Evolutionary conservation across 495 filamentous ascomycete genomes (phyloP).

Genomic region (Rhypophila decipiens): DNA sequence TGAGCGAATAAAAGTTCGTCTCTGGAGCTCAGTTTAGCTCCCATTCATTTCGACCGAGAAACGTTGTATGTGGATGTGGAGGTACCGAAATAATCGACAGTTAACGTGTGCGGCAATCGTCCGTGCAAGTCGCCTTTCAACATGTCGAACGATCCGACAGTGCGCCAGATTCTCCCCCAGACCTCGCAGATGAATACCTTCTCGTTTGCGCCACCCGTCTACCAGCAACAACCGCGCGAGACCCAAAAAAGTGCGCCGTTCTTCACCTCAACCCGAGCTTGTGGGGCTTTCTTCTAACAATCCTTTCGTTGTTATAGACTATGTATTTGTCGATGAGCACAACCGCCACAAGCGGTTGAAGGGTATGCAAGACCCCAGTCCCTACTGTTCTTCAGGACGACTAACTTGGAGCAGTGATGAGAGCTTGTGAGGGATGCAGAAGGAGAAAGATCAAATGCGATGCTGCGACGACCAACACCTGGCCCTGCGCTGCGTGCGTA

Average conservation of each 20-base stretch:
- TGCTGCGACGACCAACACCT: conserved; percentile 94
- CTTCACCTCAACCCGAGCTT: conserved; percentile 4
- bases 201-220: conserved; percentile 49
- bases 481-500: conserved; percentile 93
- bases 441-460: conserved; percentile 94
- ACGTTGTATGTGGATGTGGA: conserved; percentile 17
- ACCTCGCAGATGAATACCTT: conserved; percentile 50
- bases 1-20: not conserved
- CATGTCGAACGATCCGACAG: conserved; percentile 51
- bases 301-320: conserved; percentile 66
- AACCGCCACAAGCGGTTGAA: conserved; percentile 97
- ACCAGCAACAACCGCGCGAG: conserved; percentile 53
- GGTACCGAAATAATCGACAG: conserved; percentile 1
- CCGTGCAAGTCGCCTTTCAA: conserved; percentile 15
- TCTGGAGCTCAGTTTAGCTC: not conserved
- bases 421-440: conserved; percentile 93
- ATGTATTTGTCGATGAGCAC: conserved; percentile 99
- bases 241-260: conserved; percentile 58
- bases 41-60: not conserved
- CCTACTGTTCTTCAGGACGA: conserved; percentile 3
- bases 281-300: not conserved
- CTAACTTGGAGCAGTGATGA: conserved; percentile 66
- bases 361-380: conserved; percentile 49
- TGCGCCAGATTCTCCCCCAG: conserved; percentile 53
- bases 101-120: conserved; percentile 16